These are phyloP conservation scores for Aschersonia sp. DNA, from an alignment of 2,329 filamentous ascomycete genomes.

Conservation along the genomic window DNA sequence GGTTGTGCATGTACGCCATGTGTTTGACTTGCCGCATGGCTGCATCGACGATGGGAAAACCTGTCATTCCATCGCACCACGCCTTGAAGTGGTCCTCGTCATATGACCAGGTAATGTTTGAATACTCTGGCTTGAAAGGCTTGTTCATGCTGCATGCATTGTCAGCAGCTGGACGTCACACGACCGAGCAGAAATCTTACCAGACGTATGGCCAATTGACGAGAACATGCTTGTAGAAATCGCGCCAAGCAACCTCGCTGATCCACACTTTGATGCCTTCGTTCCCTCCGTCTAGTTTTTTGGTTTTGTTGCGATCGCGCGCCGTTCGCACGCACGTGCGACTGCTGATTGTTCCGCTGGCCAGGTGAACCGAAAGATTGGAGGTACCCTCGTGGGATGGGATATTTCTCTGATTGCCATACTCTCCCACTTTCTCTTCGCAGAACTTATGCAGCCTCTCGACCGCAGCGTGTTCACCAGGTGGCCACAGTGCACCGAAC, in stretches of 20 bases:
- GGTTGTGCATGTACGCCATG: constrained; percentile 71
- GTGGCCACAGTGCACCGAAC: constrained; percentile 51
- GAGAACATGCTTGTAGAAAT: constrained; percentile 79
- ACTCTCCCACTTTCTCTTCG: constrained; percentile 44
- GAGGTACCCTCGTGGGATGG: constrained; percentile 50
- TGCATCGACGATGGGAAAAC: constrained; percentile 73
- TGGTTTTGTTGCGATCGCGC: constrained; percentile 44
- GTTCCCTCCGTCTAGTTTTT: constrained; percentile 51
- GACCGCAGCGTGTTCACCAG: constrained; percentile 59
- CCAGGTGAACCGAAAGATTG: constrained; percentile 55
- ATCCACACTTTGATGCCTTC: constrained; percentile 61
- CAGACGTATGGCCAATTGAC: constrained; percentile 75
- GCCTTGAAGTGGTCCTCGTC: constrained; percentile 51
- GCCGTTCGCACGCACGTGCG: constrained; percentile 53
- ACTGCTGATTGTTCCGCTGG: constrained; percentile 52
- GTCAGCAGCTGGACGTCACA: neutral
- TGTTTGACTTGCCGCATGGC: constrained; percentile 65
- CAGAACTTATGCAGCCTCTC: constrained; percentile 53
- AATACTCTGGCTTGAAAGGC: constrained; percentile 65
- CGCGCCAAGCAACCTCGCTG: constrained; percentile 70
- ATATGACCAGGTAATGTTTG: constrained; percentile 73
- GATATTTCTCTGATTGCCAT: constrained; percentile 51
- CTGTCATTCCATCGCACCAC: constrained; percentile 63
- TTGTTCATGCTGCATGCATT: constrained; percentile 34
- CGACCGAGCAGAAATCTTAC: constrained; percentile 17